Conservation (phyloP, 305 asterid genomes). For the Petunia hybrid region DNA sequence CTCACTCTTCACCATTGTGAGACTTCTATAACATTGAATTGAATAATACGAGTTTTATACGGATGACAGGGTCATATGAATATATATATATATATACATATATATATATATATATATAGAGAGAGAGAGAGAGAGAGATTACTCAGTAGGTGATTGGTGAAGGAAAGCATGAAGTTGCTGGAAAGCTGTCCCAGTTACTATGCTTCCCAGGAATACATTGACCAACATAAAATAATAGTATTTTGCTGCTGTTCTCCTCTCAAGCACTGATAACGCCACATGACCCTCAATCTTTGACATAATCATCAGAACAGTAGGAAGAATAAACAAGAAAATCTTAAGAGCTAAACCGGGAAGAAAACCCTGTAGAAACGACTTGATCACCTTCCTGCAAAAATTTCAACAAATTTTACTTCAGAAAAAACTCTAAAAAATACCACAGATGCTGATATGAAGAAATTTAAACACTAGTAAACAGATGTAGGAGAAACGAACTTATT, state of each 20-base stretch:
- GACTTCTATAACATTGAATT: neutral
- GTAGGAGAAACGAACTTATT: neutral
- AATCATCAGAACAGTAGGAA: constrained; percentile 72
- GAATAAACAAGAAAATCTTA: constrained; percentile 72
- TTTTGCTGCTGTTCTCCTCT: constrained; percentile 89
- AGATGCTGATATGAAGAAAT: neutral
- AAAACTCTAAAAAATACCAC: neutral
- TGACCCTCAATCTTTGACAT: constrained; percentile 99
- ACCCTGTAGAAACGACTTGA: constrained; percentile 93
- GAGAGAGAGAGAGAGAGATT: constrained; percentile 38
- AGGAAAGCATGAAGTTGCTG: constrained; percentile 94
- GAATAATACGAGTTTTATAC: neutral
- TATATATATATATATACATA: no score
- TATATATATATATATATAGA: neutral
- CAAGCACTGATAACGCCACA: constrained; percentile 76
- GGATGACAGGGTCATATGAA: neutral
- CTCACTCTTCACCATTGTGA: neutral
- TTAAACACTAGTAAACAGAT: neutral
- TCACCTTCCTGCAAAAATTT: constrained; percentile 69
- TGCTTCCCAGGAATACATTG: constrained; percentile 95
- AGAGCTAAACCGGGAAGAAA: constrained; percentile 96
- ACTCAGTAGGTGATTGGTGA: constrained; percentile 84
- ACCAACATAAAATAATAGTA: constrained; percentile 96
- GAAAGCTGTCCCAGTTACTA: constrained; percentile 94
- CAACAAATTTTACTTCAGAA: neutral